Conservation (phyloP, 176 grass and related monocot genomes). For the Cenchrus fungigraminus region DNA sequence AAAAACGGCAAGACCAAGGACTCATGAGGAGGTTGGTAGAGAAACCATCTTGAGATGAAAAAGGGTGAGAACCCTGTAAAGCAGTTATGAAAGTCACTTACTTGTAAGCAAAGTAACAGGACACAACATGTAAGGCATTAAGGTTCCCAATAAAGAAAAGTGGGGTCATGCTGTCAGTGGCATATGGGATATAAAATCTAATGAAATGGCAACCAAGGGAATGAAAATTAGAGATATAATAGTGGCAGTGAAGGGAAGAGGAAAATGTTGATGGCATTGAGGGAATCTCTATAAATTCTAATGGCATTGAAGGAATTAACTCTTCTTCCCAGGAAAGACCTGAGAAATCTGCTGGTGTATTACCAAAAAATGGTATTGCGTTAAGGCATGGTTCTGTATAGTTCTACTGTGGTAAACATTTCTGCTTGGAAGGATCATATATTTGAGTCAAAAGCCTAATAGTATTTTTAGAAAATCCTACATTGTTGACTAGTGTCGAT, state of each 20-base stretch:
- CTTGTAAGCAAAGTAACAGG: neutral
- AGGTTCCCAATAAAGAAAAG: neutral
- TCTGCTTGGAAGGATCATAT: slow-evolving; percentile 6
- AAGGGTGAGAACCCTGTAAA: neutral
- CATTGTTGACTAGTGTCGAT: slow-evolving; percentile 29
- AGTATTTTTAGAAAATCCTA: neutral
- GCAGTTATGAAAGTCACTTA: neutral
- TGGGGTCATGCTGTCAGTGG: neutral
- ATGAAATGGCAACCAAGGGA: too few relatives aligned
- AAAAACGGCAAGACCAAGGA: neutral
- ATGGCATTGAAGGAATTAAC: too few relatives aligned
- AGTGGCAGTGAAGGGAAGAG: too few relatives aligned
- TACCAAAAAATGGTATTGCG: neutral
- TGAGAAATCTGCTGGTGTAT: neutral
- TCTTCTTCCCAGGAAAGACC: neutral
- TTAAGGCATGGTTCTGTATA: neutral
- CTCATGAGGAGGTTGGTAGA: neutral
- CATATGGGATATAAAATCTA: too few relatives aligned
- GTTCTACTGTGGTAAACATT: neutral
- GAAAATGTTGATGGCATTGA: too few relatives aligned
- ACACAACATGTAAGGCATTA: neutral
- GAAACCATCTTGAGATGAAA: neutral
- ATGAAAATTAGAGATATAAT: too few relatives aligned
- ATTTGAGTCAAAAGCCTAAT: slow-evolving; percentile 9
- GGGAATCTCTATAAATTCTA: too few relatives aligned